Base-by-base conservation (phyloP, 2,329 filamentous ascomycete species). In the Aureobasidium sp. region DNA sequence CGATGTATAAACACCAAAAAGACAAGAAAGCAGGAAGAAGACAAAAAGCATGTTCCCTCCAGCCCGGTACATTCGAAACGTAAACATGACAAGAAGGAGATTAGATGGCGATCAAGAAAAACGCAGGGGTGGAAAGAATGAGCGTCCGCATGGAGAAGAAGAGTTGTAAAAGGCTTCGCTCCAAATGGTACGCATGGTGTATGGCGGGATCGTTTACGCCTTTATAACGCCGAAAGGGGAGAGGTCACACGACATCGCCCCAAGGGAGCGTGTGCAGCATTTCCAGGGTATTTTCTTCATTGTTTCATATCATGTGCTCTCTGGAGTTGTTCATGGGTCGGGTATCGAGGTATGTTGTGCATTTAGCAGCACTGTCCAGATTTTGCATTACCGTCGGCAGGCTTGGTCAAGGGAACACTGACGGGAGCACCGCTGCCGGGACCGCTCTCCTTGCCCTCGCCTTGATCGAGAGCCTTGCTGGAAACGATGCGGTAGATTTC, bases 401-500 rank as follows among this genome's bases (percentile, higher is more conserved):
- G 86, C 79, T 93, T 91, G 83, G 86, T 93, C 71, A 96, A 88
- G 67, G 91, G 88, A 72, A 97, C 89, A 55, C 82, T 79, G 75
- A 89, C 91, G 70, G 90, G 89, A 68, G 89, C 85, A 68, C 86
- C 87, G 71, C 94, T 88, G 68, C 68, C 68, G 41, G 89, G 88
- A 72, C 89, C 88, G 75, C 90, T 88, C 67, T 87, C 83, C 65
- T 63, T 63, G 41, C 86, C 84, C 70, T 96, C 92, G 73, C 90
- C 91, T 73, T 89, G 90, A 75, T 97, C 93, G 71, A 97, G 86
- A 27, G 91, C 91, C 84, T 97, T 97, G 84, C 89, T 94, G 62
- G 64, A 97, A 67, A 99, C 94, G 71, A 99, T 99, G 73, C 92
- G 90, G 84, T 97, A 99, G 81, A 99, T 99, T 83, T 99, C 94